phyloP scores from a whole-genome alignment of 1,284 basidiomycete species.

The Tilletia walkeri region DNA sequence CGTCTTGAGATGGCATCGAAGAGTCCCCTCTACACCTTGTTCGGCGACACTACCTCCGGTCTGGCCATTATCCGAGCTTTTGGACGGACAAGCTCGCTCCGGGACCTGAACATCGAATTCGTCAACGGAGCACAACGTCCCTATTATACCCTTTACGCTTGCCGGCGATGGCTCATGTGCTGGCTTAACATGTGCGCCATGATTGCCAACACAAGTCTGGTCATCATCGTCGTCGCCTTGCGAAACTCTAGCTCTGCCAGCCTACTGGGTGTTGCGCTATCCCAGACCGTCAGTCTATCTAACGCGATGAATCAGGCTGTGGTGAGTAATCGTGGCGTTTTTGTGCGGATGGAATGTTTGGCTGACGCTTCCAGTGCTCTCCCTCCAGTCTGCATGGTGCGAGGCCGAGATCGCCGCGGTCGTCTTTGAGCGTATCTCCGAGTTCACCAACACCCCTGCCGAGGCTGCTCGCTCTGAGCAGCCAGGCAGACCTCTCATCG shows the following conservation, averaged over 20 bases:
- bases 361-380: neutral
- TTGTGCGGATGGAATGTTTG: neutral
- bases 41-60: conserved; percentile 36
- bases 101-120: conserved; percentile 31
- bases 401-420: conserved; percentile 55
- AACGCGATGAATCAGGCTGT: conserved; percentile 26
- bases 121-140: conserved; percentile 36
- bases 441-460: conserved; percentile 39
- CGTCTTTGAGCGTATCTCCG: conserved; percentile 52
- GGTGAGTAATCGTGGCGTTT: conserved; percentile 6
- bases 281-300: conserved; percentile 39
- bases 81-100: conserved; percentile 26
- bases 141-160: conserved; percentile 35
- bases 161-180: conserved; percentile 41
- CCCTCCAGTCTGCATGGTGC: conserved; percentile 45
- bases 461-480: conserved; percentile 27
- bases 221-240: conserved; percentile 35
- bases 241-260: conserved; percentile 34
- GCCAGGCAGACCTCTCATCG: conserved; percentile 3
- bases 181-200: conserved; percentile 32
- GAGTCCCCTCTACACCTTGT: conserved; percentile 34
- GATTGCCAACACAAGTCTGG: conserved; percentile 33
- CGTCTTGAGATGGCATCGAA: conserved; percentile 39
- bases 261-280: conserved; percentile 53
- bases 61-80: conserved; percentile 39